Percentiles rank a stretch among this genome's conserved stretches.
Conservation (phyloP, 2,329 filamentous ascomycete species). For the Venturiaceae sp. region DNA sequence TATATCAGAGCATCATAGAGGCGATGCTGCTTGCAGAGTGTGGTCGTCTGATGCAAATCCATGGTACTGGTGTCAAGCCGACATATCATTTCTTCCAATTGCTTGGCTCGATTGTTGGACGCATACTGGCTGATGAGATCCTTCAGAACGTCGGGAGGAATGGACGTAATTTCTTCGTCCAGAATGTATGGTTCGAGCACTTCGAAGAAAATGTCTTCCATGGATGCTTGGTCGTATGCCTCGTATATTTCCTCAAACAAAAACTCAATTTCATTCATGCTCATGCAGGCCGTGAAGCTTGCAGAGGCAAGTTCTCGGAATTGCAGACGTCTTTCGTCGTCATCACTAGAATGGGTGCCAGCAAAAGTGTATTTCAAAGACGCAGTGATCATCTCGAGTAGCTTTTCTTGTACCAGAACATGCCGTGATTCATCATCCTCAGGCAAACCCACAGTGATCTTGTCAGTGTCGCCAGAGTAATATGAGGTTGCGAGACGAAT, state of each 20-base stretch:
- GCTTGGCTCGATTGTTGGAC: slow-evolving; percentile 60
- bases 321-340: slow-evolving; percentile 37
- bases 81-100: slow-evolving; percentile 89
- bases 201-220: slow-evolving; percentile 72
- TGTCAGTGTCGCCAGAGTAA: slow-evolving; percentile 84
- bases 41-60: slow-evolving; percentile 87
- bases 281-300: slow-evolving; percentile 75
- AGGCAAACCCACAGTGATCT: slow-evolving; percentile 84
- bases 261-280: slow-evolving; percentile 69
- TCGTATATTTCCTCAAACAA: slow-evolving; percentile 87
- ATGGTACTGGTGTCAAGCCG: slow-evolving; percentile 83
- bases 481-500: slow-evolving; percentile 88
- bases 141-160: slow-evolving; percentile 81
- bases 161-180: slow-evolving; percentile 59
- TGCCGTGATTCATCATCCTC: slow-evolving; percentile 71
- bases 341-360: slow-evolving; percentile 41
- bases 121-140: slow-evolving; percentile 76
- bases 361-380: slow-evolving; percentile 84
- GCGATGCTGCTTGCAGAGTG: slow-evolving; percentile 80
- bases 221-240: slow-evolving; percentile 71
- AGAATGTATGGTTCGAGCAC: slow-evolving; percentile 82
- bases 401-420: slow-evolving; percentile 73
- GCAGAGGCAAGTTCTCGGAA: slow-evolving; percentile 70
- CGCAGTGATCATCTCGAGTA: slow-evolving; percentile 87
- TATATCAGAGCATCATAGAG: slow-evolving; percentile 95